phyloP scores from a whole-genome alignment of 306 rosid species.

The Nissolia schottii region DNA sequence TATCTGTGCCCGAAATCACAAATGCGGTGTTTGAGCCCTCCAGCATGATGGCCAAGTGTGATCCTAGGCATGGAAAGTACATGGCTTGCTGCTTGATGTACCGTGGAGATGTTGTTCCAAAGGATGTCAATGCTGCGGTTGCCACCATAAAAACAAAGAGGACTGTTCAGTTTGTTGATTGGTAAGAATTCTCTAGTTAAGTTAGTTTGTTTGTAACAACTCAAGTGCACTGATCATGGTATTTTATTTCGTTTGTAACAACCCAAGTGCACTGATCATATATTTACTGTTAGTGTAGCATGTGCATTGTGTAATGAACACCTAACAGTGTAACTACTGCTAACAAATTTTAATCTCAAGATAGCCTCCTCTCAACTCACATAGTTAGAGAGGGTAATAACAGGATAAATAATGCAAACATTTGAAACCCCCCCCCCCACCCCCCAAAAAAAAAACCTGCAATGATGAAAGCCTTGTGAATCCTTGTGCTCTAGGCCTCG shows the following conservation, averaged over 20 bases:
- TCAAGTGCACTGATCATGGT: neutral
- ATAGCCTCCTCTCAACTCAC: neutral
- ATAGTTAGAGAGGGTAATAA: neutral
- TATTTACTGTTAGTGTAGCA: neutral
- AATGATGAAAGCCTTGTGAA: neutral
- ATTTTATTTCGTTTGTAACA: neutral
- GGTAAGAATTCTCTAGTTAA: conserved; percentile 40
- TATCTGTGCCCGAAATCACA: conserved; percentile 92
- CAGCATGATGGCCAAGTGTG: conserved; percentile 99
- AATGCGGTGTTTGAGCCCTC: conserved; percentile 97
- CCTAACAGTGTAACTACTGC: no score
- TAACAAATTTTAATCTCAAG: neutral
- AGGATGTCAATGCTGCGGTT: conserved; percentile 97
- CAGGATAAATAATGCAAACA: neutral
- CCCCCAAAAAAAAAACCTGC: no score
- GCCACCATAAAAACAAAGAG: conserved; percentile 91
- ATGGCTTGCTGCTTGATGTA: conserved; percentile 99
- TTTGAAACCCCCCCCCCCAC: no score
- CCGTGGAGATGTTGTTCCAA: conserved; percentile 96
- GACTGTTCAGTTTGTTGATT: conserved; percentile 97
- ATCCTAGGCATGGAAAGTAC: conserved; percentile 98
- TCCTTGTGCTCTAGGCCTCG: neutral
- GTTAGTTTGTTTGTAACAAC: neutral
- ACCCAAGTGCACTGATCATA: neutral
- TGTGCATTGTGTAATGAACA: no score